Conservation (phyloP, 108 stramenopile genomes). For the Skeletonema potamos region DNA sequence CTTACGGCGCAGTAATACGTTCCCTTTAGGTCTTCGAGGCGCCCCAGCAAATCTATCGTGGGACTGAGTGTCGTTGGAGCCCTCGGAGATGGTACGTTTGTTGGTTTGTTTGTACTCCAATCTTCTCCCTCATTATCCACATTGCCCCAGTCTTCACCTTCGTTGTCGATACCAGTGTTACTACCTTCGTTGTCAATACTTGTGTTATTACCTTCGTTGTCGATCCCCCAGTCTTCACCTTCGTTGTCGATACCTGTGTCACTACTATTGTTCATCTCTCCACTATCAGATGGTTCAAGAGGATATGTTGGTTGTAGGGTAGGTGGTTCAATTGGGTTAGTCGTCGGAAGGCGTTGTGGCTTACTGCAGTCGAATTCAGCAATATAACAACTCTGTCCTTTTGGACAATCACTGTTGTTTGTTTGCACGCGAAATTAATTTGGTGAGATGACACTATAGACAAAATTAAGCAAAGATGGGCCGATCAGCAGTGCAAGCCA, state of each 20-base stretch:
- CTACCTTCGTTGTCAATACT: constrained; percentile 3
- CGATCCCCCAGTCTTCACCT: constrained; percentile 27
- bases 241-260: background rate
- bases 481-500: background rate
- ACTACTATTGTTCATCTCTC: background rate
- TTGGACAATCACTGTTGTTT: constrained; percentile 20
- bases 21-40: constrained; percentile 29
- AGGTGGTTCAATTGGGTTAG: background rate
- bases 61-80: constrained; percentile 32
- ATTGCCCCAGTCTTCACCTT: constrained; percentile 31
- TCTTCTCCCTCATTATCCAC: constrained; percentile 43
- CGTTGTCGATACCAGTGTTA: background rate
- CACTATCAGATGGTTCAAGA: background rate
- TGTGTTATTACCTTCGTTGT: too few relatives aligned
- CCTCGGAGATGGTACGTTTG: constrained; percentile 14
- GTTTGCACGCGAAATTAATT: background rate
- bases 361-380: constrained; percentile 15
- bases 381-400: constrained; percentile 16
- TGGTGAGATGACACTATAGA: background rate
- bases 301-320: background rate
- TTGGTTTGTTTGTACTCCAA: constrained; percentile 25
- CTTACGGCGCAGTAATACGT: constrained; percentile 22
- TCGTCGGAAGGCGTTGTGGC: constrained; percentile 3
- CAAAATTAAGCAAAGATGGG: background rate
- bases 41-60: constrained; percentile 39